Percentiles rank a stretch among this genome's conserved stretches.
Evolutionary conservation across 2,329 filamentous ascomycete species (phyloP).

Genomic region (Colletotrichum sp.): DNA sequence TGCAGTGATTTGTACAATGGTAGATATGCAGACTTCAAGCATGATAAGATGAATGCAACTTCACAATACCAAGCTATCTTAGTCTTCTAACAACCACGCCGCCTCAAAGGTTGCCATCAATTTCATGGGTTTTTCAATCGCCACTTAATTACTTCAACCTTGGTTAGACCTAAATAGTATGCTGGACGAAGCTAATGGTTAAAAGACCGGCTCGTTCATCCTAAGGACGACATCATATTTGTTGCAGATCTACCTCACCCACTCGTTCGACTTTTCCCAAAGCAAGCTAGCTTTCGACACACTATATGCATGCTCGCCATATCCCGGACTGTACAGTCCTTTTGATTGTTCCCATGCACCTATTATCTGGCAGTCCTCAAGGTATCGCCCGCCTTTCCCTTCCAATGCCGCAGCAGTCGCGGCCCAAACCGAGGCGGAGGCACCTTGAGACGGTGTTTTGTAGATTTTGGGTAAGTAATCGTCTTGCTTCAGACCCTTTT

Average conservation of each 20-base stretch:
- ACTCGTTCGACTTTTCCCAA: neutral
- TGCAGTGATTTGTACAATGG: neutral
- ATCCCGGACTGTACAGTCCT: neutral
- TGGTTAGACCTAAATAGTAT: neutral
- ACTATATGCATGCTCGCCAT: neutral
- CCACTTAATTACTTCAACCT: neutral
- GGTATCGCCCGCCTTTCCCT: constrained; percentile 49
- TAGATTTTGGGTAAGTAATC: neutral
- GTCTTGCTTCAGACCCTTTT: neutral
- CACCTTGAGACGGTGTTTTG: constrained; percentile 40
- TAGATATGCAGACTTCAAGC: neutral
- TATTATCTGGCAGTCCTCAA: constrained; percentile 44
- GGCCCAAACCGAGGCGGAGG: constrained; percentile 50
- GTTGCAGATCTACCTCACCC: neutral
- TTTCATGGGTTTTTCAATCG: neutral
- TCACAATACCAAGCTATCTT: neutral
- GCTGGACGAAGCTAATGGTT: neutral
- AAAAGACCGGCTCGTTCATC: neutral
- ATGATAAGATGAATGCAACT: neutral
- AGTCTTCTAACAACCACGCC: neutral
- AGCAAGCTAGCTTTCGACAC: neutral
- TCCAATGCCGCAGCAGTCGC: constrained; percentile 45
- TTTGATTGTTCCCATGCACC: neutral
- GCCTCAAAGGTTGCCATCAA: neutral
- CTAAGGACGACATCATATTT: neutral